Evolutionary conservation across 2,329 filamentous ascomycete genomes (phyloP).

Genomic region (Sporothrix sp.): DNA sequence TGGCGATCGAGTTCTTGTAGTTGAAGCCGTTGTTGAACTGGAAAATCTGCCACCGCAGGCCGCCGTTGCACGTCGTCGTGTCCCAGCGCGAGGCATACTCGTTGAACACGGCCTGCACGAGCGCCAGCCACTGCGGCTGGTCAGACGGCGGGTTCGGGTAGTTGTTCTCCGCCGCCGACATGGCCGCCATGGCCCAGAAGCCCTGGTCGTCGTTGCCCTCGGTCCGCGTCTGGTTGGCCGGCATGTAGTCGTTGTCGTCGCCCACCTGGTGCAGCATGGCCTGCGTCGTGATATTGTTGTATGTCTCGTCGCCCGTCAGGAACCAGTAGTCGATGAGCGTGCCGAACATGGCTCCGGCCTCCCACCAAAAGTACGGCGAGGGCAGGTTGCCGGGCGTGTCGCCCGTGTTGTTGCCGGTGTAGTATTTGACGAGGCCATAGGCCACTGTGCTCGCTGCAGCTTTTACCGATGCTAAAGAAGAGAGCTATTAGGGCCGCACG

Average conservation of each 20-base stretch:
- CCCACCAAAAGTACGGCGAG: slow-evolving; percentile 65
- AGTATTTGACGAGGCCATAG: slow-evolving; percentile 32
- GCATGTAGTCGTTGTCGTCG: slow-evolving; percentile 54
- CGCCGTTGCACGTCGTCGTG: slow-evolving; percentile 54
- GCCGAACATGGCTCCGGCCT: slow-evolving; percentile 62
- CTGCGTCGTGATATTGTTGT: slow-evolving; percentile 50
- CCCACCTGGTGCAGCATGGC: slow-evolving; percentile 53
- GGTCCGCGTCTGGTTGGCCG: slow-evolving; percentile 51
- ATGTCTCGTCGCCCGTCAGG: slow-evolving; percentile 55
- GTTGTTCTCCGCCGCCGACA: slow-evolving; percentile 67
- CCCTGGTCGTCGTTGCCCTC: slow-evolving; percentile 68
- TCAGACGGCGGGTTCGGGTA: slow-evolving; percentile 57
- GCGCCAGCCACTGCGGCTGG: slow-evolving; percentile 64
- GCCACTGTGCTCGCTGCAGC: slow-evolving; percentile 37
- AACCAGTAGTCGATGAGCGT: slow-evolving; percentile 64
- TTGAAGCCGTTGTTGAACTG: slow-evolving; percentile 62
- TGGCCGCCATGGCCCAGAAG: slow-evolving; percentile 77
- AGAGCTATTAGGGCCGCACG: too few species aligned
- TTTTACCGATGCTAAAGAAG: slow-evolving; percentile 39
- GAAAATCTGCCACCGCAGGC: slow-evolving; percentile 80
- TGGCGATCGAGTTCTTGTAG: slow-evolving; percentile 60
- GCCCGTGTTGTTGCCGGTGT: slow-evolving; percentile 49
- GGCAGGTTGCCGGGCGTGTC: slow-evolving; percentile 49
- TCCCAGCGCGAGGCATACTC: slow-evolving; percentile 67
- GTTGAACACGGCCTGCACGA: slow-evolving; percentile 73